Conservation (phyloP, 768 basidiomycete species). For the Dictyophora rubrovolvata region DNA sequence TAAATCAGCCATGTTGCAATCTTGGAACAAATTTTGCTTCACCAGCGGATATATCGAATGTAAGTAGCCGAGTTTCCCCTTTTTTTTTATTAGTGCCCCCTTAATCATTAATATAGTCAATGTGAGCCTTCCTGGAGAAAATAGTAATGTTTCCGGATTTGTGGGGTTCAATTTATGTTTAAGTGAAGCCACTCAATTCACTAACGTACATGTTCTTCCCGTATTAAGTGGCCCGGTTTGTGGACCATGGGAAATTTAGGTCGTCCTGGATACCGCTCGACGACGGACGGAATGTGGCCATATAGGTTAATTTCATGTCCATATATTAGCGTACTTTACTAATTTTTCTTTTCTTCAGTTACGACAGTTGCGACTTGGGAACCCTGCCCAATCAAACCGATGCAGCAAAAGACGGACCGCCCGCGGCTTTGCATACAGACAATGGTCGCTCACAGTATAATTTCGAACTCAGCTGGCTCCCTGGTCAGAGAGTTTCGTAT, state of each 20-base stretch:
- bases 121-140: slow-evolving; percentile 49
- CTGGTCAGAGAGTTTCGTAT: slow-evolving; percentile 67
- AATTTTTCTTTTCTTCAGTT: slow-evolving; percentile 22
- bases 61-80: slow-evolving; percentile 9
- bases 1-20: slow-evolving; percentile 70
- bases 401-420: slow-evolving; percentile 29
- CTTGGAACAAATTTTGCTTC: slow-evolving; percentile 79
- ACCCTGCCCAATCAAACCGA: slow-evolving; percentile 44
- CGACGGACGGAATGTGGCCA: slow-evolving; percentile 77
- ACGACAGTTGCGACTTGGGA: slow-evolving; percentile 48
- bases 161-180: slow-evolving; percentile 20
- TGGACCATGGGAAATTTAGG: slow-evolving; percentile 90
- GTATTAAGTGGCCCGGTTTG: slow-evolving; percentile 63
- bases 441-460: slow-evolving; percentile 42
- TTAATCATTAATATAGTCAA: slow-evolving; percentile 13
- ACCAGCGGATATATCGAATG: slow-evolving; percentile 53
- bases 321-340: no score
- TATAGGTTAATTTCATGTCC: slow-evolving; percentile 45
- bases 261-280: slow-evolving; percentile 67
- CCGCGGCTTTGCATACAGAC: slow-evolving; percentile 46
- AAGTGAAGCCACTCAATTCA: neutral
- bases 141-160: slow-evolving; percentile 38
- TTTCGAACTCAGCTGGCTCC: slow-evolving; percentile 58
- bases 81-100: neutral
- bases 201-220: neutral